Percentiles rank a stretch among this genome's conserved stretches.
Evolutionary conservation across 208 protist genomes (phyloP).

Genomic region (Plasmodiophora brassicae): DNA sequence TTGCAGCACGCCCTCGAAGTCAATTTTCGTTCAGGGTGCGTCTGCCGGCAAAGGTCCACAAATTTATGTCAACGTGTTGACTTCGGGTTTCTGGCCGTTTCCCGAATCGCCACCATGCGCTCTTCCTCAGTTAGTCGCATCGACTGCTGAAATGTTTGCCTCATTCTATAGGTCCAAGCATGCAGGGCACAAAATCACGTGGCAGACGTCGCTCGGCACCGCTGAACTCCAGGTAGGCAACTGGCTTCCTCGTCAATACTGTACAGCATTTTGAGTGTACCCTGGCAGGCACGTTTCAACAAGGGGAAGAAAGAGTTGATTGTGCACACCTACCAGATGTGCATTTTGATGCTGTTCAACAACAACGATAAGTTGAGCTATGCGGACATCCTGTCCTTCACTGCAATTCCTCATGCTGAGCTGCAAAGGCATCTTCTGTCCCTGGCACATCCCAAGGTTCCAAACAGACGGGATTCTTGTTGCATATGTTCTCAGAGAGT

Average conservation of each 20-base stretch:
- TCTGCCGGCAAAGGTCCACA: neutral
- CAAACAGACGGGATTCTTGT: neutral
- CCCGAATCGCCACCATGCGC: neutral
- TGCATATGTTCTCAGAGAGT: neutral
- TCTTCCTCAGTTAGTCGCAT: neutral
- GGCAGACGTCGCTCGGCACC: conserved; percentile 43
- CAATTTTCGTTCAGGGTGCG: neutral
- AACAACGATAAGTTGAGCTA: conserved; percentile 38
- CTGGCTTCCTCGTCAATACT: too few species aligned
- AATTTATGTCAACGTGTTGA: conserved; percentile 26
- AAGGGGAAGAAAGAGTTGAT: conserved; percentile 37
- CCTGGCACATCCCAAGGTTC: conserved; percentile 39
- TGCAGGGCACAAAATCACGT: conserved; percentile 19
- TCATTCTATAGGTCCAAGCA: conserved; percentile 34
- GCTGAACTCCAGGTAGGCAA: conserved; percentile 41
- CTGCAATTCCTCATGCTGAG: conserved; percentile 33
- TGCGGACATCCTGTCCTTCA: conserved; percentile 36
- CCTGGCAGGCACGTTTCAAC: too few species aligned
- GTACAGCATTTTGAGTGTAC: too few species aligned
- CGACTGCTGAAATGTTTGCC: neutral
- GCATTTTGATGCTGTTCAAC: conserved; percentile 52
- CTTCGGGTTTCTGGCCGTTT: conserved; percentile 43
- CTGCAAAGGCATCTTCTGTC: conserved; percentile 36
- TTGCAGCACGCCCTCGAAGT: neutral
- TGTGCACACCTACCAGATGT: conserved; percentile 51